Base-by-base conservation (phyloP, 805 yeast species). In the Metschnikowia picachoensis region DNA sequence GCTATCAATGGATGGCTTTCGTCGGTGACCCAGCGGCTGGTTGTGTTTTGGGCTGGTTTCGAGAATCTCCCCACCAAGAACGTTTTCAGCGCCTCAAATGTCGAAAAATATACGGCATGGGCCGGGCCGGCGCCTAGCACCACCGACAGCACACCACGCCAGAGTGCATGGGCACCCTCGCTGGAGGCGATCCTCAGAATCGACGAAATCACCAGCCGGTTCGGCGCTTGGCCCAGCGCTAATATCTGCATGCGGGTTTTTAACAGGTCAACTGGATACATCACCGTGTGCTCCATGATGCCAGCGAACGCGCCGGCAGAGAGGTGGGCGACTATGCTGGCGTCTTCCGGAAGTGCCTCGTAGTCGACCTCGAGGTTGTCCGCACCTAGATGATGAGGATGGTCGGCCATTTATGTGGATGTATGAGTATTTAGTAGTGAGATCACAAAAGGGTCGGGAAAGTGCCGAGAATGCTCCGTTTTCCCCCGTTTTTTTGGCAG, bases 61-160 rank as follows among this genome's bases (percentile, higher is more conserved):
- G 73, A 66, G 36, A 70, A 57, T 37, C 64, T 63, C 57, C 73
- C 77, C 36, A 72, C 77, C 41, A 85, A 66, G 11, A 74, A 61
- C 8, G 85, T 80, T 61, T 86, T 85, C 39, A 90, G 76, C 41
- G 82, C 76, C 67, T 92, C 99, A 66, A 90, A 94, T 4, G 94
- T 95, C n/a, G 91, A 83, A 64, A 90, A 92, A 67, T 94, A 92
- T 7, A 94, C 85, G 3, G 98, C 98, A 69, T 92, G 99, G 3
- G 98, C 97, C 2, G 99, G 99, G 7, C 99, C 99, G n/a, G 99
- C 97, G 33, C 99, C 99, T 50, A 92, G 62, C 2, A 90, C 83
- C 49, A 94, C 95, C 1, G 96, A 86, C 20, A 89, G 83, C 14
- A 92, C 87, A 45, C 99, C 99, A 60, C 95, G 77, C 96, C 97